Base-by-base conservation (phyloP, 2,329 filamentous ascomycete species). In the Ophiosphaerella korrae region DNA sequence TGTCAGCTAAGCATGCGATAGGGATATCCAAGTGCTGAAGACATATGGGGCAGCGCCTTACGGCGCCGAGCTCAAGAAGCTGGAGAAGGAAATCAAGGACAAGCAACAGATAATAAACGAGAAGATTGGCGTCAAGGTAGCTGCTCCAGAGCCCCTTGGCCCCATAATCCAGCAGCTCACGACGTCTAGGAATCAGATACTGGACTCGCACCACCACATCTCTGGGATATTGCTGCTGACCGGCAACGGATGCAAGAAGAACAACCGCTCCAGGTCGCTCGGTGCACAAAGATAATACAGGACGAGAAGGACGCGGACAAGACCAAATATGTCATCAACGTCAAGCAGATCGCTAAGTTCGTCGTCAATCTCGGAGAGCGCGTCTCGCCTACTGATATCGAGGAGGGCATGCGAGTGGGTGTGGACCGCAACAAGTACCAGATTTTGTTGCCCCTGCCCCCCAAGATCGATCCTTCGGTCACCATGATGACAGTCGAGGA, bases 401-500 rank as follows among this genome's bases (percentile, higher is more conserved):
- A 99, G 73, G 94, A 99, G 77, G 94, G 94, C 60, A 99, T 99
- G 94, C 87, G 94, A 63, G 94, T 99, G 55, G 94, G 92, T 72
- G 94, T 99, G 73, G 94, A 99, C 77, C 85, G 94, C 50, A 97
- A 95, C 81, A 99, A 99, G 82, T 99, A 99, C 78, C 94, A 99
- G 78, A 99, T 99, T 69, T 87, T 99, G 75, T 83, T 99, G 41
- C 94, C 94, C 32, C 80, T 99, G 47, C 94, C 94, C 37, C 94
- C 94, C 32, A 99, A 97, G 83, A 99, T 99, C 79, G 94, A 99
- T 71, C 93, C 94, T 46, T 96, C 90, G 64, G 94, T 99, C 62
- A 99, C 94, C 34, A 99, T 99, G 94, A 99, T 99, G 94, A 97
- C 94, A 43, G 94, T 99, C 59, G 94, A 99, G 80, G 94, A 99